These are phyloP conservation scores for Rosa chinensis DNA, from an alignment of 306 rosid genomes.

Conservation along the genomic window DNA sequence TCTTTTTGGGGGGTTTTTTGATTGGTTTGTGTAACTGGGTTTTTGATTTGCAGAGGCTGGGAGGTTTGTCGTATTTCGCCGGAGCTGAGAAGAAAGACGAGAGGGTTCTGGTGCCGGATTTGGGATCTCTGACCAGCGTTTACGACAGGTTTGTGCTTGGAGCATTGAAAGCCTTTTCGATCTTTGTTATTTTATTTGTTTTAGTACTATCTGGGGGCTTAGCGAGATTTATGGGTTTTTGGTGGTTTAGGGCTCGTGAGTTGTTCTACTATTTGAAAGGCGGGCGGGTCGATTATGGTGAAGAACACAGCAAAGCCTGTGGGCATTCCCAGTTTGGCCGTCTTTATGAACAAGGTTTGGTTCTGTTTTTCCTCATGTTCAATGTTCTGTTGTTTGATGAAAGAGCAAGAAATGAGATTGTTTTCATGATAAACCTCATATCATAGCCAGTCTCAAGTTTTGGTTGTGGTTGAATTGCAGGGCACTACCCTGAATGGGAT, in stretches of 20 bases:
- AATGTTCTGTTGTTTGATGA: not conserved
- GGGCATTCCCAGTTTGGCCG: conserved; percentile 88
- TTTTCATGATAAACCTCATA: not conserved
- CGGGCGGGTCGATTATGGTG: conserved; percentile 91
- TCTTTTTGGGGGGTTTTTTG: not conserved
- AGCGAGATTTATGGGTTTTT: conserved; percentile 8
- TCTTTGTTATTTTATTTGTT: not conserved
- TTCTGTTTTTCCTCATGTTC: not conserved
- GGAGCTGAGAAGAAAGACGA: conserved; percentile 99
- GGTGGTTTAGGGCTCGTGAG: conserved; percentile 73
- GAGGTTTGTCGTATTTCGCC: conserved; percentile 81
- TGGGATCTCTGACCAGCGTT: conserved; percentile 90
- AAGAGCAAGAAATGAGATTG: conserved; percentile 10
- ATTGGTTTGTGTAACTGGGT: not conserved
- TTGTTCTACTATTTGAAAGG: conserved; percentile 96
- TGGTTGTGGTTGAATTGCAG: conserved; percentile 43
- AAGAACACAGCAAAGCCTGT: conserved; percentile 84
- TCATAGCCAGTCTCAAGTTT: not conserved
- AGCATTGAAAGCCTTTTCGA: too few relatives aligned
- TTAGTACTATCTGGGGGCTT: not conserved
- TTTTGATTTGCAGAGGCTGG: conserved; percentile 54
- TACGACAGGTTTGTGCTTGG: conserved; percentile 61
- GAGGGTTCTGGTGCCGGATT: conserved; percentile 96
- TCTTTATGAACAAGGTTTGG: conserved; percentile 73
- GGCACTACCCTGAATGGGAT: conserved; percentile 96